phyloP scores from a whole-genome alignment of 2,329 filamentous ascomycete genomes.

The Karstenula rhodostoma region DNA sequence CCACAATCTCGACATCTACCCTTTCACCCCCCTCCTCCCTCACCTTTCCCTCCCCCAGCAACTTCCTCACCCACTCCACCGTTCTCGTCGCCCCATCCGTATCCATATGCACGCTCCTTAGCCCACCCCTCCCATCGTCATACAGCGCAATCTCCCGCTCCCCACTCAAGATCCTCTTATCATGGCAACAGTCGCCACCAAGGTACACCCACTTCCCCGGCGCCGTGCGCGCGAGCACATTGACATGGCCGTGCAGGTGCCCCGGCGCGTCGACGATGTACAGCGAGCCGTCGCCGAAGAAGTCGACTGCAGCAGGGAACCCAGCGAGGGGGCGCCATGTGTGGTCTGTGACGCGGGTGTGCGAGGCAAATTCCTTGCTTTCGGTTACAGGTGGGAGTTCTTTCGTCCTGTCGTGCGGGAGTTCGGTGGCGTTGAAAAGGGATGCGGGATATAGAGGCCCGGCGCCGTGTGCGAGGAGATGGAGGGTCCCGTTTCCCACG shows the following conservation, averaged over 20 bases:
- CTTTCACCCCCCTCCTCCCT: slow-evolving; percentile 32
- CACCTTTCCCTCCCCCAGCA: slow-evolving; percentile 37
- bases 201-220: slow-evolving; percentile 58
- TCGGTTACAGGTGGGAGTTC: slow-evolving; percentile 51
- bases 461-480: slow-evolving; percentile 38
- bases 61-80: slow-evolving; percentile 51
- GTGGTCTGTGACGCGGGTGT: slow-evolving; percentile 22
- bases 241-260: slow-evolving; percentile 62
- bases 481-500: slow-evolving; percentile 54
- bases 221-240: slow-evolving; percentile 55
- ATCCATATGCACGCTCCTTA: slow-evolving; percentile 61
- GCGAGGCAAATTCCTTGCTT: slow-evolving; percentile 33
- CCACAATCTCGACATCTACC: slow-evolving; percentile 55
- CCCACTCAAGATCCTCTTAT: slow-evolving; percentile 59
- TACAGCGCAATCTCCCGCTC: slow-evolving; percentile 63
- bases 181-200: slow-evolving; percentile 64
- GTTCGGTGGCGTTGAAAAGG: slow-evolving; percentile 54
- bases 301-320: slow-evolving; percentile 57
- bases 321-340: slow-evolving; percentile 55
- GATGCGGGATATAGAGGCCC: slow-evolving; percentile 52
- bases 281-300: slow-evolving; percentile 57
- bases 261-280: slow-evolving; percentile 61
- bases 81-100: slow-evolving; percentile 55
- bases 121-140: slow-evolving; percentile 54
- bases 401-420: slow-evolving; percentile 51